phyloP scores from a whole-genome alignment of 345 rosid genomes.

The Salix koriyanagi region DNA sequence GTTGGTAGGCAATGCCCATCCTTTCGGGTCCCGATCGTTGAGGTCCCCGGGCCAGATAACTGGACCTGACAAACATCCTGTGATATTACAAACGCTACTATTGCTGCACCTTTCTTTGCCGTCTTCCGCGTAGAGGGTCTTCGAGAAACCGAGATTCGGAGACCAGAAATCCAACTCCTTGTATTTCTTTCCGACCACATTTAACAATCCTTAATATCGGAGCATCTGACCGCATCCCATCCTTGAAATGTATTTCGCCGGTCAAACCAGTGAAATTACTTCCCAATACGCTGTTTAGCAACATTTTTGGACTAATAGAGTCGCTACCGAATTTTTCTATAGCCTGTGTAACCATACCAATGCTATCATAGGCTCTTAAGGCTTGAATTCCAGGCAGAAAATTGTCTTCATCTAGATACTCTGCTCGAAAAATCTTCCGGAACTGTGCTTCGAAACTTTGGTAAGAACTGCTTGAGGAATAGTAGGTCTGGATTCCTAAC shows the following conservation, averaged over 20 bases:
- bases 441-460: conserved; percentile 24
- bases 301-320: not conserved
- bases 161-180: conserved; percentile 41
- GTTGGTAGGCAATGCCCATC: conserved; percentile 35
- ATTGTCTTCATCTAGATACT: conserved; percentile 25
- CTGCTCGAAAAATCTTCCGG: conserved; percentile 5
- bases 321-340: conserved; percentile 1
- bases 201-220: conserved; percentile 28
- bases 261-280: conserved; percentile 41
- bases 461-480: conserved; percentile 13
- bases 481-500: conserved; percentile 37
- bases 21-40: conserved; percentile 24
- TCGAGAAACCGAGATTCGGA: conserved; percentile 32
- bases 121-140: not conserved
- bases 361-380: conserved; percentile 41
- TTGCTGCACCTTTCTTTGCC: not conserved
- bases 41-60: conserved; percentile 42
- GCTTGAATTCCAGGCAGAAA: conserved; percentile 35
- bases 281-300: conserved; percentile 17
- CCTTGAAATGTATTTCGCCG: conserved; percentile 32
- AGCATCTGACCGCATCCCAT: conserved; percentile 6
- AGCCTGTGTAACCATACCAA: conserved; percentile 17
- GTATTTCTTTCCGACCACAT: conserved; percentile 39
- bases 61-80: not conserved
- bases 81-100: not conserved